Evolutionary conservation across 2,329 filamentous ascomycete species (phyloP), one percentile per base, ranked within the genome.

Genomic region (Coniochaeta sp.): DNA sequence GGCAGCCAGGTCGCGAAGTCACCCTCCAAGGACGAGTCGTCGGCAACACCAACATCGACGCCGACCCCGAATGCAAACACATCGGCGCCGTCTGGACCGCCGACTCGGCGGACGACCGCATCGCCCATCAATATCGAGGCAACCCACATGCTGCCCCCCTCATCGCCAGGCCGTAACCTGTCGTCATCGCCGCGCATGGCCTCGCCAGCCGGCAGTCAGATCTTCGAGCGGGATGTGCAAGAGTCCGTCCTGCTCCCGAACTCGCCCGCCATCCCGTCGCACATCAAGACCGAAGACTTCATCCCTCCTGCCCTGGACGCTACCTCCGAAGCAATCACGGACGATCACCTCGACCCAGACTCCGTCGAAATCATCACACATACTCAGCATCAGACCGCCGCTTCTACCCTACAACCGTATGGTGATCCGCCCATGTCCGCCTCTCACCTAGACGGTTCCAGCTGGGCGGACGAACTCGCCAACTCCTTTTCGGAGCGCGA

Each of bases 181-280:
- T 87, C 88, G 14, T 82, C 84, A 11, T 93, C 91, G 9, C 89
- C 91, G 5, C 83, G 89, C 57, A 75, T 93, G 52, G 84, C 88
- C 59, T 96, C 91, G 22, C 91, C 93, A 16, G 90, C 91, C 12
- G 81, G 83, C 31, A 88, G 86, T 5, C 86, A 88, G 67, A 97
- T 98, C 68, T 98, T 98, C 71, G 93, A 98, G 78, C 89, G 93
- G 69, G 91, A 93, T 72, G 93, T 98, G 26, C 93, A 97, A 74
- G 93, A 97, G 69, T 85, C 85, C 61, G 79, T 83, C 3, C 75
- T 85, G n/a, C 77, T 83, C 44, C 89, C 91, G 62, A 86, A 83
- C 63, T 93, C 90, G 3, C 88, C 90, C 0, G 90, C 91, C n/a
- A 95, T 97, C 63, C 93, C 93, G 3, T 87, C 90, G 8, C 93